Evolutionary conservation across 2,329 filamentous ascomycete species (phyloP).

Genomic region (Metarhizium humberi): DNA sequence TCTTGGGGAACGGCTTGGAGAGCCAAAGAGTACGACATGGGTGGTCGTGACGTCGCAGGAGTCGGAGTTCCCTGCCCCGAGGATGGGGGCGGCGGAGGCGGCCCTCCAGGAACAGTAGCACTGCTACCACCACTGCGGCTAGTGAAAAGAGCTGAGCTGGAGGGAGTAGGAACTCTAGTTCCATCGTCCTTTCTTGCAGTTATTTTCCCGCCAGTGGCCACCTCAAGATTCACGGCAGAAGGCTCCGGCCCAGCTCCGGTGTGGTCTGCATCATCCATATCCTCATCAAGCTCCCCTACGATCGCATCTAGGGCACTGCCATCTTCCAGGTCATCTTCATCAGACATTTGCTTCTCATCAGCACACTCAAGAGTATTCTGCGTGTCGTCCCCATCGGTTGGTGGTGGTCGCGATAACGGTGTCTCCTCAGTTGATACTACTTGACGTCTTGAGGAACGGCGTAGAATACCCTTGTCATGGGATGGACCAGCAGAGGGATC

Average conservation of each 20-base stretch:
- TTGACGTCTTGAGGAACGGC: constrained; percentile 56
- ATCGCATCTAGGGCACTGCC: constrained; percentile 68
- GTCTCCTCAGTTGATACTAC: constrained; percentile 42
- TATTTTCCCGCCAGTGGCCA: constrained; percentile 77
- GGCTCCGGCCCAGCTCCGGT: constrained; percentile 50
- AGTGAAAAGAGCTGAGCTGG: constrained; percentile 28
- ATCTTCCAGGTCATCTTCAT: constrained; percentile 60
- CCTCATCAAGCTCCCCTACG: constrained; percentile 83
- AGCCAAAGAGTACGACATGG: constrained; percentile 77
- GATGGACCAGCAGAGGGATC: constrained; percentile 38
- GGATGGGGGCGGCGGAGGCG: constrained; percentile 2
- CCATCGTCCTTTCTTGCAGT: constrained; percentile 90
- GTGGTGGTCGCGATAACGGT: constrained; percentile 39
- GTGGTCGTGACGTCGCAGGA: constrained; percentile 41
- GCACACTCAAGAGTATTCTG: constrained; percentile 80
- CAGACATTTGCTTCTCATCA: constrained; percentile 76
- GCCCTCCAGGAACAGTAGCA: constrained; percentile 7
- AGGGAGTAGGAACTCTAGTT: constrained; percentile 74
- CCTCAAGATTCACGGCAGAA: constrained; percentile 83
- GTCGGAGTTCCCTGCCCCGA: constrained; percentile 35
- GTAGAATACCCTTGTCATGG: constrained; percentile 48
- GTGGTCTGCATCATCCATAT: constrained; percentile 64
- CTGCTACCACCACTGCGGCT: constrained; percentile 32
- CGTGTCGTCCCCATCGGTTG: constrained; percentile 49
- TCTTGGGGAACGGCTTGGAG: constrained; percentile 75